Base-by-base conservation (phyloP, 176 grass and related monocot species). In the Urochloa ruziziensis region DNA sequence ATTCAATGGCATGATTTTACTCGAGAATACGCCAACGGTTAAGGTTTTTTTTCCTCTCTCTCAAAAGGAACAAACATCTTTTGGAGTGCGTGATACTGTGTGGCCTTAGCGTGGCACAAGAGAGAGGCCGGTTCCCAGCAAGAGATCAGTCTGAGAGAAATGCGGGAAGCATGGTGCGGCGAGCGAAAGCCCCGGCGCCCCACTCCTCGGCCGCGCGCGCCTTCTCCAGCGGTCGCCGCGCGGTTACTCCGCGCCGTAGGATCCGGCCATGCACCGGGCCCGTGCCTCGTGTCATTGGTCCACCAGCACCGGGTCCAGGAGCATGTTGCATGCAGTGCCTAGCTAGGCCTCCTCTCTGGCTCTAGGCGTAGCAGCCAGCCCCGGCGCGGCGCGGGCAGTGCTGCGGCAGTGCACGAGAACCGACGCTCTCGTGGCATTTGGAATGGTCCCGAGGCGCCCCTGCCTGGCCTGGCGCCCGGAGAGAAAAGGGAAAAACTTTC, bases 101-200 rank as follows among this genome's bases (percentile, higher is more conserved):
- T 88, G 75, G 23, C 0, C 59, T 4, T 30, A 84, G 81, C 81
- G 10, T 2, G n/a, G 0, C 28, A 18, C 24, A n/a, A 0, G 2
- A 13, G 42, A 69, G n/a, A 12, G 0, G 7, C 43, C 5, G 70
- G 13, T 29, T 37, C 23, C 51, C 34, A 16, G 57, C 36, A 32
- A 19, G 18, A 17, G 39, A 53, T 77, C 73, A 4, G 56, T 70
- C 73, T 2, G 65, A 51, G 86, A 17, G 86, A 73, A 87, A 65
- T 43, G 86, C 81, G 23, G 57, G 57, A 83, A 71, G 74, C 74
- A 67, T 78, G 54, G 68, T 43, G 7, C 49, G 13, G 56, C 54
- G 47, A 49, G 11, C 4, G 8, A n/a, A 24, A 9, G 52, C 48
- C 46, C 9, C 7, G 9, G 1, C 36, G 36, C 3, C 36, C 36